phyloP scores from a whole-genome alignment of 257 asterid genomes.

The Primulina huaijiensis region DNA sequence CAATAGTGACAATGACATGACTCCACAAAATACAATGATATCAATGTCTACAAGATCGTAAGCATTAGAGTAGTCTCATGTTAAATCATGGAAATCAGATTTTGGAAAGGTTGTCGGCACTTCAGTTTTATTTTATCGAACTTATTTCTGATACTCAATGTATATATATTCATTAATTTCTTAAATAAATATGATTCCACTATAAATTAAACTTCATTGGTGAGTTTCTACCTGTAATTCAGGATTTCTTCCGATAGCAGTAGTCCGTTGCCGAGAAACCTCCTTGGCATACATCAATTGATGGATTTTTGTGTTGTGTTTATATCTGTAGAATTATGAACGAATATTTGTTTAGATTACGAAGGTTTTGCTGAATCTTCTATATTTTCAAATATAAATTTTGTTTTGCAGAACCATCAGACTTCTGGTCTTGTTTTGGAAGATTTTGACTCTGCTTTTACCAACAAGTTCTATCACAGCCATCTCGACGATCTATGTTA shows the following conservation, averaged over 20 bases:
- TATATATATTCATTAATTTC: too few species aligned
- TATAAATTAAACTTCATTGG: neutral
- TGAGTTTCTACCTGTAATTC: neutral
- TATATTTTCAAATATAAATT: slow-evolving; percentile 16
- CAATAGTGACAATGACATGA: neutral
- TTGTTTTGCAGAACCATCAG: slow-evolving; percentile 60
- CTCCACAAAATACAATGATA: neutral
- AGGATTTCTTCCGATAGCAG: neutral
- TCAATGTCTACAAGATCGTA: neutral
- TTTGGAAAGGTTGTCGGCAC: neutral
- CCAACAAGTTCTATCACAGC: slow-evolving; percentile 90
- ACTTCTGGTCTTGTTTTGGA: slow-evolving; percentile 84
- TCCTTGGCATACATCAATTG: neutral
- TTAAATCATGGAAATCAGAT: neutral
- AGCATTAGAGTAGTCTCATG: neutral
- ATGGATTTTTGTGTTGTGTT: neutral
- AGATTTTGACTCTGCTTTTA: slow-evolving; percentile 82
- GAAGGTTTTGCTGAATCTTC: slow-evolving; percentile 17
- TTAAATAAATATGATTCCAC: neutral
- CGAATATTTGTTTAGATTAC: slow-evolving; percentile 11
- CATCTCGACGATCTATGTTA: slow-evolving; percentile 86
- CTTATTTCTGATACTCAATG: neutral
- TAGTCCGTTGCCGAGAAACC: neutral
- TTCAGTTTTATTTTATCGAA: neutral
- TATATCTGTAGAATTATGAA: neutral